Evolutionary conservation across 352 stramenopile species (phyloP).

Genomic region (Globisporangium yorkense): DNA sequence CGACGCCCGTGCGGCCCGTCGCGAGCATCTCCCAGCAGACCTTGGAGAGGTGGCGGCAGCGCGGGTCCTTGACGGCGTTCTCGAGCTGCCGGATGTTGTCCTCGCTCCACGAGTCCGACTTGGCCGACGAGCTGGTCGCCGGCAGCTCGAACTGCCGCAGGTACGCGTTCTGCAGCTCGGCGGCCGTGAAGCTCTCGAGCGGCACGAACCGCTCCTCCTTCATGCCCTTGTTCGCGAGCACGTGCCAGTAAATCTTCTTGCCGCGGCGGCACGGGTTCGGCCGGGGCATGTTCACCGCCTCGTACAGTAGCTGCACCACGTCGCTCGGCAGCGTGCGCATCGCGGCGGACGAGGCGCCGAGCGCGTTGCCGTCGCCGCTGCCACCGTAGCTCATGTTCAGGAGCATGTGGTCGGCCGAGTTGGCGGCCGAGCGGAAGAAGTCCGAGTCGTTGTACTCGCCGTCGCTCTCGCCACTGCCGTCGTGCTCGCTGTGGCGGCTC

Average conservation of each 20-base stretch:
- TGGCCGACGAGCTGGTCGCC: constrained; percentile 24
- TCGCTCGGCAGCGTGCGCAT: constrained; percentile 43
- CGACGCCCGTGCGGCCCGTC: constrained; percentile 58
- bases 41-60: constrained; percentile 67
- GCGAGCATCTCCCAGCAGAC: constrained; percentile 78
- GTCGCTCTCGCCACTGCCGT: constrained; percentile 15
- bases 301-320: constrained; percentile 57
- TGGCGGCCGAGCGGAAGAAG: constrained; percentile 12
- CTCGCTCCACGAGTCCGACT: constrained; percentile 61
- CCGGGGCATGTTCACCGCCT: constrained; percentile 65
- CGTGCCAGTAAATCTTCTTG: constrained; percentile 74
- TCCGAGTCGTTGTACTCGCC: constrained; percentile 9
- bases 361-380: not conserved
- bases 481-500: constrained; percentile 1
- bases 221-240: constrained; percentile 63
- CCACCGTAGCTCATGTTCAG: constrained; percentile 24
- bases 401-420: constrained; percentile 14
- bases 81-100: constrained; percentile 68
- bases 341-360: constrained; percentile 17
- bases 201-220: constrained; percentile 53
- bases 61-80: constrained; percentile 61
- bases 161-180: constrained; percentile 68
- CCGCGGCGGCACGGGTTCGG: constrained; percentile 65
- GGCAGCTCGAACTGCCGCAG: constrained; percentile 58
- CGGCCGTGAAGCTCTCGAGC: constrained; percentile 54